These are phyloP conservation scores for Paulownia fortunei DNA, from an alignment of 257 asterid species.

Conservation along the genomic window DNA sequence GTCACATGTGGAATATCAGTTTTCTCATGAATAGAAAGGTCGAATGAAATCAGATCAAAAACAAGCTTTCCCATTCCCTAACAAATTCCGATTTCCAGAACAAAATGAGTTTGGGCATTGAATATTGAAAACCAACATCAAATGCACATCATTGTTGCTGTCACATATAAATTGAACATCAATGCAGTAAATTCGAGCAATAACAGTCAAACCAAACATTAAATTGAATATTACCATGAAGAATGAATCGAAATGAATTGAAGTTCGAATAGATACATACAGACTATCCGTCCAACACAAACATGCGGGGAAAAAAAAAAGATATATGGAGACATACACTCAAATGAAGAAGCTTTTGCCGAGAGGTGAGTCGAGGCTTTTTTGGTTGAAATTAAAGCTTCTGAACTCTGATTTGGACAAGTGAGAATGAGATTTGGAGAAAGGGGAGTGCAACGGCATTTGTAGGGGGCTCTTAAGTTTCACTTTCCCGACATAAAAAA, in stretches of 20 bases:
- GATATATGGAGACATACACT: slow-evolving; percentile 6
- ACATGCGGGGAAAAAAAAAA: neutral
- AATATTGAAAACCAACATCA: slow-evolving; percentile 8
- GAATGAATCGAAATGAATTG: neutral
- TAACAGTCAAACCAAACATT: neutral
- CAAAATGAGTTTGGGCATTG: neutral
- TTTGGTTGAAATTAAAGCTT: slow-evolving; percentile 23
- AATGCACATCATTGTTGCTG: slow-evolving; percentile 24
- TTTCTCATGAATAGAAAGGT: neutral
- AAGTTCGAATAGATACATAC: neutral
- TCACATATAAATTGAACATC: neutral
- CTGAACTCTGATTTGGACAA: slow-evolving; percentile 11
- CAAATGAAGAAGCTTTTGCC: neutral
- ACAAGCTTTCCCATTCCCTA: neutral
- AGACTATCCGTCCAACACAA: neutral
- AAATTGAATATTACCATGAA: neutral
- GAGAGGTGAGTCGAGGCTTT: neutral
- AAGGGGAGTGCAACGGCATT: slow-evolving; percentile 19
- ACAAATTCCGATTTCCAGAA: slow-evolving; percentile 24
- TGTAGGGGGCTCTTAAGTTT: slow-evolving; percentile 21
- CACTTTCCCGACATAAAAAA: neutral
- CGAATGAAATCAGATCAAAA: slow-evolving; percentile 30
- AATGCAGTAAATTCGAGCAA: slow-evolving; percentile 23
- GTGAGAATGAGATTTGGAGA: slow-evolving; percentile 29
- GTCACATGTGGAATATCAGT: no score